Percentiles rank a stretch among this genome's conserved stretches.
Conservation (phyloP, 306 rosid species). For the Arachis hypogaea region DNA sequence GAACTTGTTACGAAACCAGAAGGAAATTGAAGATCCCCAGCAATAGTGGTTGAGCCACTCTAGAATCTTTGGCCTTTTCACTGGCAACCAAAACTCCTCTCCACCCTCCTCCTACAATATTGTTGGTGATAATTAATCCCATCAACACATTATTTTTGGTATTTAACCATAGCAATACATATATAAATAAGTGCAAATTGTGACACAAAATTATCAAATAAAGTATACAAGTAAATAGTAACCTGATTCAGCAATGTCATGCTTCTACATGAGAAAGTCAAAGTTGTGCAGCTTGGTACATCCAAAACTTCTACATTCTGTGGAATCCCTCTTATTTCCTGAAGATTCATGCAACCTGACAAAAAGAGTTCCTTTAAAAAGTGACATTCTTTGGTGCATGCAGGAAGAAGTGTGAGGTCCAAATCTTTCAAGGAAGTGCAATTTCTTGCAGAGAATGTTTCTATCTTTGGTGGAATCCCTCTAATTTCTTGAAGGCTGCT, state of each 20-base stretch:
- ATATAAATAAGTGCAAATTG: neutral
- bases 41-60: neutral
- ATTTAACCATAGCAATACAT: neutral
- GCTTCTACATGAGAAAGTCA: neutral
- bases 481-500: neutral
- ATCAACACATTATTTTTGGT: too few species aligned
- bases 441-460: neutral
- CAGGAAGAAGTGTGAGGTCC: neutral
- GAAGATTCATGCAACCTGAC: neutral
- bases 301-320: neutral
- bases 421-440: neutral
- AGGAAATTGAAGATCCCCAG: neutral
- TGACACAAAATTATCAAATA: neutral
- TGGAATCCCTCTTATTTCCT: neutral
- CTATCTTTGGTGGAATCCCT: neutral
- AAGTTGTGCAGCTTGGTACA: neutral
- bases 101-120: neutral
- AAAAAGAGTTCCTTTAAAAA: neutral
- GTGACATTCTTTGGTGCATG: neutral
- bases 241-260: neutral
- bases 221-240: neutral
- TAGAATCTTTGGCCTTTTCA: neutral
- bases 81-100: neutral
- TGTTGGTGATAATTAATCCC: neutral
- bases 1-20: slow-evolving; percentile 6